Percentiles rank a stretch among this genome's conserved stretches.
Conservation (phyloP, 108 stramenopile species). For the Licmophora abbreviata region DNA sequence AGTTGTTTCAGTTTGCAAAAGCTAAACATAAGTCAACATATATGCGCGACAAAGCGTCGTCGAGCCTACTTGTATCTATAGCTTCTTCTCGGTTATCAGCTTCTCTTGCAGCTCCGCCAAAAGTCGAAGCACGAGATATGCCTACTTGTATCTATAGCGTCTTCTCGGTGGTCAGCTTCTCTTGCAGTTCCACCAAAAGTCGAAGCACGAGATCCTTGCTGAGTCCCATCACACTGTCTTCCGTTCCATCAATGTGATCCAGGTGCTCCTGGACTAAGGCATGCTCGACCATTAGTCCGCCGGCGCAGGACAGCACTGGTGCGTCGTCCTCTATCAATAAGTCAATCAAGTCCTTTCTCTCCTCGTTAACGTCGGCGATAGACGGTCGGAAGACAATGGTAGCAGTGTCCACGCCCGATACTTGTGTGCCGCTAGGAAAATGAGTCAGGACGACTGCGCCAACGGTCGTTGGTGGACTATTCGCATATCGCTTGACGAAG, state of each 20-base stretch:
- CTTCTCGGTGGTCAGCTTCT: slow-evolving; percentile 15
- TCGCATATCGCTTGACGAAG: slow-evolving; percentile 48
- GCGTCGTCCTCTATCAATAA: slow-evolving; percentile 37
- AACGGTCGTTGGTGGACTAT: slow-evolving; percentile 54
- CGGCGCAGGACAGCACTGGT: slow-evolving; percentile 72
- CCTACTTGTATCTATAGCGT: not conserved
- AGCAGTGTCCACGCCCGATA: slow-evolving; percentile 68
- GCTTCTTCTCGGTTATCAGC: not conserved
- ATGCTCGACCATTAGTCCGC: slow-evolving; percentile 84
- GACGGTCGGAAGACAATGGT: slow-evolving; percentile 53
- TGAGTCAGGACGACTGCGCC: slow-evolving; percentile 68
- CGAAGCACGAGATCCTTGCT: slow-evolving; percentile 51
- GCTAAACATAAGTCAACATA: not conserved
- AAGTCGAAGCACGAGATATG: not conserved
- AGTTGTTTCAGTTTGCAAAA: not conserved
- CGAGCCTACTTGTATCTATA: not conserved
- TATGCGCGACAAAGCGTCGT: not conserved
- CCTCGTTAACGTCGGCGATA: slow-evolving; percentile 4
- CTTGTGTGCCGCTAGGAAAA: slow-evolving; percentile 55
- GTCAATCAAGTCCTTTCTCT: slow-evolving; percentile 43
- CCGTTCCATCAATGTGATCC: slow-evolving; percentile 70
- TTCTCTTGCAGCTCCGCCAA: not conserved
- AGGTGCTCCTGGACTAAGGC: slow-evolving; percentile 55
- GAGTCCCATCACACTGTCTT: slow-evolving; percentile 81
- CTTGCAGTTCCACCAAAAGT: slow-evolving; percentile 36